phyloP scores from a whole-genome alignment of 1,284 basidiomycete genomes.

The Apiotrichum porosum region DNA sequence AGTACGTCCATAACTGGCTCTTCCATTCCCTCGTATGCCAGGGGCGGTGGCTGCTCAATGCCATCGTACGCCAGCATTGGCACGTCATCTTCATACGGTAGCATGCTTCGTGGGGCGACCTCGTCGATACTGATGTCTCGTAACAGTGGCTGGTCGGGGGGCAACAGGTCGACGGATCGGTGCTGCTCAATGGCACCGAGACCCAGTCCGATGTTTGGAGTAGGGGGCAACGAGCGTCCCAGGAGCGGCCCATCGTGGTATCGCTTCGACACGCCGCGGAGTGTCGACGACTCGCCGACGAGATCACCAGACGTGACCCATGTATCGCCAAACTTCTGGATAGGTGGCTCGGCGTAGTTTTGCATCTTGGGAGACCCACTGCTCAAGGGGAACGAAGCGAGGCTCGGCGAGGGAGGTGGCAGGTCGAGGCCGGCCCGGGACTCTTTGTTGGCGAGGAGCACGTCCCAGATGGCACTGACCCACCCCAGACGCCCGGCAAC shows the following conservation, averaged over 20 bases:
- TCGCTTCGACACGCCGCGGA: neutral
- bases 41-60: no score
- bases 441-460: conserved; percentile 32
- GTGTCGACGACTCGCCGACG: conserved; percentile 1
- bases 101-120: no score
- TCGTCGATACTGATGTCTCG: neutral
- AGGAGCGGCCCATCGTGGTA: neutral
- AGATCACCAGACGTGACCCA: conserved; percentile 38
- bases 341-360: conserved; percentile 13
- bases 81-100: no score
- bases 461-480: conserved; percentile 45
- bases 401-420: conserved; percentile 26
- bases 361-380: neutral
- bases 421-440: conserved; percentile 11
- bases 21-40: no score
- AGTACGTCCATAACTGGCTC: no score
- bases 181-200: no score
- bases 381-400: no score
- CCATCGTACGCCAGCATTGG: no score
- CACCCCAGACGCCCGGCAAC: conserved; percentile 37
- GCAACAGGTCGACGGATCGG: no score
- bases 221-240: neutral
- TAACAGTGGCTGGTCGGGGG: no score
- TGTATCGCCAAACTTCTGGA: conserved; percentile 40
- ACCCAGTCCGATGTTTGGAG: neutral